Base-by-base conservation (phyloP, 169 alveolate genomes). In the Plasmodium malariae region DNA sequence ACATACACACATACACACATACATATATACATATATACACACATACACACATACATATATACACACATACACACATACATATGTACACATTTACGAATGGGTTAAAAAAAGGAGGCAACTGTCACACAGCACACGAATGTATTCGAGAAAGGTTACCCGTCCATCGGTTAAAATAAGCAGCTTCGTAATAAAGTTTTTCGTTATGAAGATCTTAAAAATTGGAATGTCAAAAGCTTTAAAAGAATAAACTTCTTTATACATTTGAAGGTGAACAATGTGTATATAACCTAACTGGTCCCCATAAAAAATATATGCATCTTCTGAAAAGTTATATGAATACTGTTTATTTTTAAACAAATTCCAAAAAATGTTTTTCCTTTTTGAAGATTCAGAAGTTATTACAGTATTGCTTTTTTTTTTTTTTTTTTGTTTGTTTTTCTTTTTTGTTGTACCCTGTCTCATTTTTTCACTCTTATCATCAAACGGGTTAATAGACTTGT, bases 231-330 rank as follows among this genome's bases (percentile, higher is more conserved):
- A 76, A 32, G 76, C 78, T 34, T 55, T 63, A 55, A 76, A 63
- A 40, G 32, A 76, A 17, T n/a, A 69, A 34, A 76, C 37, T 54
- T 76, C 68, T 54, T 40, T 76, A 67, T 76, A 32, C n/a, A 45
- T 24, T 55, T 76, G 89, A 2, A 76, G 60, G 32, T 76, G 89
- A 17, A 76, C 68, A n/a, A 76, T 51, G 32, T 76, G 89, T 24
- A 76, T 28, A 55, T 76, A 76, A n/a, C 89, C 89, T 30, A 62
- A 3, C 21, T 55, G 89, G 26, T 76, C 89, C 0, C 89, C 89
- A 76, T 76, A 76, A 76, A 76, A 76, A 19, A 76, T 67, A 51
- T 76, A 76, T 9, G 89, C 74, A 60, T 76, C 78, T 32, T 32
- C 48, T 1, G 89, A 76, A n/a, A 76, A 76, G 55, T 26, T 37